Conservation (phyloP, 148 eudicot species). For the Rhododendron griersonianum region DNA sequence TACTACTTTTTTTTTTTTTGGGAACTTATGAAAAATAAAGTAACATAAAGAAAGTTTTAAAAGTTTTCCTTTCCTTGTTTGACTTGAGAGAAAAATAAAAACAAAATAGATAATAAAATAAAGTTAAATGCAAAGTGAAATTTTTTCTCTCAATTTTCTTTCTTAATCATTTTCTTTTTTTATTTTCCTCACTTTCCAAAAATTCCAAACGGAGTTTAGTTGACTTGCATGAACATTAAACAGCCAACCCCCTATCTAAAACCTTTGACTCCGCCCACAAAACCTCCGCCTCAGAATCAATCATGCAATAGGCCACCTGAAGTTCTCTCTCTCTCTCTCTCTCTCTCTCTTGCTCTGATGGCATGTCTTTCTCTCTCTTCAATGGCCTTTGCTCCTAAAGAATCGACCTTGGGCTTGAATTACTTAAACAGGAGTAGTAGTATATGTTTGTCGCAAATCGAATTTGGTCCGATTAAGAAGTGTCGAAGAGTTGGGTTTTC, state of each 20-base stretch:
- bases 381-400: constrained; percentile 17
- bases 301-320: neutral
- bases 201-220: too few relatives aligned
- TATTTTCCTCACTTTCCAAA: too few relatives aligned
- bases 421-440: constrained; percentile 6
- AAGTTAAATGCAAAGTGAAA: neutral
- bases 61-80: neutral
- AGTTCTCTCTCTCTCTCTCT: neutral
- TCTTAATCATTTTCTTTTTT: too few relatives aligned
- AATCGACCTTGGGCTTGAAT: constrained; percentile 13
- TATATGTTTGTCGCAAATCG: constrained; percentile 18
- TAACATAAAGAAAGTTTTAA: too few relatives aligned
- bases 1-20: too few relatives aligned
- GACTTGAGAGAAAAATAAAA: neutral
- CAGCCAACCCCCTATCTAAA: neutral
- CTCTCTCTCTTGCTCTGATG: constrained; percentile 20
- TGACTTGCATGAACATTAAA: neutral
- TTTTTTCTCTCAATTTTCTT: too few relatives aligned
- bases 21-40: too few relatives aligned
- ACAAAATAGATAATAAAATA: too few relatives aligned
- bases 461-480: constrained; percentile 16
- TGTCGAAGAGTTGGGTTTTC: constrained; percentile 19
- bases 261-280: neutral
- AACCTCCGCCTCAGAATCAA: neutral
- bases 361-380: constrained; percentile 42